Conservation (phyloP, 1,284 basidiomycete species). For the Ceratobasidium sp. region DNA sequence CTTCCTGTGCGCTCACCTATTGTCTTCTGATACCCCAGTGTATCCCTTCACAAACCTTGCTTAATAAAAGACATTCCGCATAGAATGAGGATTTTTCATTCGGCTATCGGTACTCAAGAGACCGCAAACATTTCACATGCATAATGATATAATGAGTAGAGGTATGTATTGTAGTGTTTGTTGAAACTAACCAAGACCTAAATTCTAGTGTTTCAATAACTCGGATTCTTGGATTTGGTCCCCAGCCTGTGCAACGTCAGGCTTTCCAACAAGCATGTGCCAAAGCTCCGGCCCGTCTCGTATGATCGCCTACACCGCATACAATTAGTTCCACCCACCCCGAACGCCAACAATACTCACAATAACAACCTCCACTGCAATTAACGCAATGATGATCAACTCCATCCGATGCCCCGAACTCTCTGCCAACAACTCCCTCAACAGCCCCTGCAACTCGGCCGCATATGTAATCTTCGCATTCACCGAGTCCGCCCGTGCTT, state of each 20-base stretch:
- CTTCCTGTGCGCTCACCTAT: constrained; percentile 4
- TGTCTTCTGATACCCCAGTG: constrained; percentile 14
- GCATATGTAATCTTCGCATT: constrained; percentile 96
- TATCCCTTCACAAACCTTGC: background rate
- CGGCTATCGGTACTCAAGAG: background rate
- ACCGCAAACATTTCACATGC: background rate
- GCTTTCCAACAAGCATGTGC: constrained; percentile 59
- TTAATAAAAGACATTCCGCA: background rate
- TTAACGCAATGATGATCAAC: constrained; percentile 87
- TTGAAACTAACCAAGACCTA: background rate
- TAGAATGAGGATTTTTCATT: background rate
- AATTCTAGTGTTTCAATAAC: background rate
- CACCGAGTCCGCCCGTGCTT: constrained; percentile 77
- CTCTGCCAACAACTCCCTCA: constrained; percentile 57
- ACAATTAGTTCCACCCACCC: background rate
- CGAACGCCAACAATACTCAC: constrained; percentile 61
- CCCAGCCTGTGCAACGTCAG: background rate
- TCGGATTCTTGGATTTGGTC: background rate
- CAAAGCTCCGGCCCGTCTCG: constrained; percentile 71
- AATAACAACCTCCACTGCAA: constrained; percentile 89
- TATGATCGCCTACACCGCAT: constrained; percentile 64
- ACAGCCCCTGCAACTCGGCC: constrained; percentile 69
- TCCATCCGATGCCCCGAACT: constrained; percentile 90
- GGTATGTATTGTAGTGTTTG: constrained; percentile 1
- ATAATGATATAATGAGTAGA: constrained; percentile 11